Base-by-base conservation (phyloP, 176 grass and related monocot genomes). In the Zea luxurians region DNA sequence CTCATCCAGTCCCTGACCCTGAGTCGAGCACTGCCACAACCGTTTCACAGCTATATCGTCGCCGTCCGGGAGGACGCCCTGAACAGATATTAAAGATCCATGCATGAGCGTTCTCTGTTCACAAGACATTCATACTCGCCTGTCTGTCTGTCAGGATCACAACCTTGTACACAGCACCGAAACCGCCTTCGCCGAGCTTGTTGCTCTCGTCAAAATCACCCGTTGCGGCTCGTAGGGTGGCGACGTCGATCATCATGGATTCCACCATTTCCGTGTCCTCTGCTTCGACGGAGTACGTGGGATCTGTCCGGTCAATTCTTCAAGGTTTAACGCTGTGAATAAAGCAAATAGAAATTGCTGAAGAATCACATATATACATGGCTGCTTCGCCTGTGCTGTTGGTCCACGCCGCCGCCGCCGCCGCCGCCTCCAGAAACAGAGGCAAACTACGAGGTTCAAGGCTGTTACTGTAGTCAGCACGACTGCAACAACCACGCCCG, bases 121-220 rank as follows among this genome's bases (percentile, higher is more conserved):
- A 0, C 43, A 44, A 7, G 7, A 44, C 43, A 44, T 5, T 4
- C 43, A 8, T 44, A 6, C 41, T 42, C 4, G 27, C 27, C 27
- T 27, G 27, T 27, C 27, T 27, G 27, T 27, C 27, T 27, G 27
- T 42, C 41, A 42, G 4, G 6, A 42, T 6, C 41, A 42, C 38
- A 40, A 48, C 46, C 46, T 48, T 48, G 46, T 48, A 40, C 34
- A 84, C 86, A 17, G 71, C 13, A 2, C 81, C 86, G 38, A 88
- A 88, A 10, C 80, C 86, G 2, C 74, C 86, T 83, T 88, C 61
- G 0, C 81, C 86, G 2, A 88, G 86, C 42, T 75, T 88, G 69
- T 84, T 88, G 37, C 76, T 13, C 44, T 80, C 86, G 13, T 71
- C 76, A 16, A 88, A 88, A 48, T 62, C 55, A 10, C 13, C 12